A percentile compares a stretch with the other conserved stretches of the same genome.
These are phyloP conservation scores for Niebla homalea DNA, from an alignment of 495 filamentous ascomycete genomes.

Conservation along the genomic window DNA sequence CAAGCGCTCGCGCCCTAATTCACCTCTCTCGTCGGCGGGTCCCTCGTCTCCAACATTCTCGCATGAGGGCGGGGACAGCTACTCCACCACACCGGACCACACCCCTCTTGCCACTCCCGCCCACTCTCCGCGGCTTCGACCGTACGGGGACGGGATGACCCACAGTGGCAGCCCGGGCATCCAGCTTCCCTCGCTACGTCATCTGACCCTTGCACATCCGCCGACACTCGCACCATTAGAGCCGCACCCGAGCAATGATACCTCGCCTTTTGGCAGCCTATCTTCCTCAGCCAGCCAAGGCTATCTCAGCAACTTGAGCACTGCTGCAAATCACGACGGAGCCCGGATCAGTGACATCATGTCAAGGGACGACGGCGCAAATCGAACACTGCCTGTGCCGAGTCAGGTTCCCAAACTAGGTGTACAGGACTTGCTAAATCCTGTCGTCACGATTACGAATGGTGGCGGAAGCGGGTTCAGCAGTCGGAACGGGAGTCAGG, in stretches of 20 bases:
- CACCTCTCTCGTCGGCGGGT: constrained; percentile 75
- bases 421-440: constrained; percentile 72
- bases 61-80: constrained; percentile 53
- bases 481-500: constrained; percentile 34
- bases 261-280: constrained; percentile 42
- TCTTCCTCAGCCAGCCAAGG: constrained; percentile 31
- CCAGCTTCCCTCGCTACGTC: constrained; percentile 76
- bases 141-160: constrained; percentile 40
- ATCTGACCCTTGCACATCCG: constrained; percentile 74
- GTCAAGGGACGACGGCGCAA: constrained; percentile 69
- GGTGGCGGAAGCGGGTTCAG: constrained; percentile 47
- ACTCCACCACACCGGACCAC: constrained; percentile 92
- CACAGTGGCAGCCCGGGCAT: constrained; percentile 31
- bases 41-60: constrained; percentile 97
- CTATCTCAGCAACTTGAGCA: not conserved
- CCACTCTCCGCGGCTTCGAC: constrained; percentile 84
- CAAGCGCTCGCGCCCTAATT: constrained; percentile 83
- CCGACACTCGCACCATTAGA: constrained; percentile 90
- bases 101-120: constrained; percentile 91
- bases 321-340: constrained; percentile 33
- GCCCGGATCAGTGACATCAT: constrained; percentile 88
- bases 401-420: constrained; percentile 65
- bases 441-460: constrained; percentile 23
- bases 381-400: constrained; percentile 88
- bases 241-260: constrained; percentile 41